A percentile compares a stretch with the other conserved stretches of the same genome.
phyloP scores from a whole-genome alignment of 352 stramenopile species.

The Globisporangium polare region DNA sequence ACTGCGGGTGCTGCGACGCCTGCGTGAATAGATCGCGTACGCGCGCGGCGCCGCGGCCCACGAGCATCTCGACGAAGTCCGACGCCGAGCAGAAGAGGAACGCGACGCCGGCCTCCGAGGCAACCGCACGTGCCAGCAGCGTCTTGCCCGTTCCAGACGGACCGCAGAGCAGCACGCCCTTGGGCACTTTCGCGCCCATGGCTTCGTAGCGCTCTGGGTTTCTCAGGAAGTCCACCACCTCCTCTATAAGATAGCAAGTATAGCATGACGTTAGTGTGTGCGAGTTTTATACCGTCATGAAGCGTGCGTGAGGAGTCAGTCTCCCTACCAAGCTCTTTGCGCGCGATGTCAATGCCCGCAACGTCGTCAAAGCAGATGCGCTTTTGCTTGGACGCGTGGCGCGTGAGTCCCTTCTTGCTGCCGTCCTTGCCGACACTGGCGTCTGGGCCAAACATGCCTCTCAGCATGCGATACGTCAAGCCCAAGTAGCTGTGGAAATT shows the following conservation, averaged over 20 bases:
- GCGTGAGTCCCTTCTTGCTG: constrained; percentile 36
- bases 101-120: constrained; percentile 90
- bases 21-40: constrained; percentile 94
- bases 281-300: not conserved
- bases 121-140: constrained; percentile 89
- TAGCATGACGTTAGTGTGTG: not conserved
- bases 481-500: constrained; percentile 56
- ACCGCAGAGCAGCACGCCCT: constrained; percentile 92
- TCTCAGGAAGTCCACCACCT: constrained; percentile 95
- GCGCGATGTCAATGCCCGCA: constrained; percentile 92
- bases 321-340: constrained; percentile 78
- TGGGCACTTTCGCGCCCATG: constrained; percentile 92
- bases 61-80: constrained; percentile 98
- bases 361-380: constrained; percentile 91
- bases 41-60: constrained; percentile 91
- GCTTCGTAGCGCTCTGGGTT: constrained; percentile 88
- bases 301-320: not conserved
- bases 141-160: constrained; percentile 95
- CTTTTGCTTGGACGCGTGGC: constrained; percentile 23
- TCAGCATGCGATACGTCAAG: constrained; percentile 82
- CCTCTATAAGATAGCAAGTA: constrained; percentile 27
- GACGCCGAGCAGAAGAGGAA: constrained; percentile 95
- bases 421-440: constrained; percentile 68
- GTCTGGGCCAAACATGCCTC: constrained; percentile 47
- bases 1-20: constrained; percentile 92